Conservation (phyloP, 2,329 filamentous ascomycete species). For the Colletotrichum cuscutae region DNA sequence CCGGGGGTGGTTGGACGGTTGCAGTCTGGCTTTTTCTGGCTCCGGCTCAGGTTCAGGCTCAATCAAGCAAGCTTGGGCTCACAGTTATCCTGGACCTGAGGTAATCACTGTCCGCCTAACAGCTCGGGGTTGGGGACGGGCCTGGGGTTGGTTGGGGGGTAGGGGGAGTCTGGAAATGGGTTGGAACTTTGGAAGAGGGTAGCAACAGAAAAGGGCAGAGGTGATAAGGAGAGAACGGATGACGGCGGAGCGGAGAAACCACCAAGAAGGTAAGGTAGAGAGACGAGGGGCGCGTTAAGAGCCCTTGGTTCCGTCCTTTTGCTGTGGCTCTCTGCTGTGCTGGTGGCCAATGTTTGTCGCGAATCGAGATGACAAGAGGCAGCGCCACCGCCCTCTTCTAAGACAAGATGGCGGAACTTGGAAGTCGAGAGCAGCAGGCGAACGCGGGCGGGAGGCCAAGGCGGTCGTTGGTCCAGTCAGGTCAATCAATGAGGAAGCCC, state of each 20-base stretch:
- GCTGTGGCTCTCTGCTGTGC: not conserved
- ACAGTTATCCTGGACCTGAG: not conserved
- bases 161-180: not conserved
- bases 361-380: slow-evolving; percentile 26
- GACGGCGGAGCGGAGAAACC: slow-evolving; percentile 25
- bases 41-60: not conserved
- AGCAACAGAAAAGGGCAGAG: not conserved
- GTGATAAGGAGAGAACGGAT: slow-evolving; percentile 27
- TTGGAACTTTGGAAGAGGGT: not conserved
- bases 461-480: not conserved
- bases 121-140: not conserved
- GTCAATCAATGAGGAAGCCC: not conserved
- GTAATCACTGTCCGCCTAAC: not conserved
- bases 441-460: not conserved
- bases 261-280: not conserved
- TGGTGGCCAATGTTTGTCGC: slow-evolving; percentile 21
- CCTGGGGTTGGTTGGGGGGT: too few species aligned
- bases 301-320: not conserved
- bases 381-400: slow-evolving; percentile 22
- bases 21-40: slow-evolving; percentile 1
- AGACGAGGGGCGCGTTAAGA: slow-evolving; percentile 5
- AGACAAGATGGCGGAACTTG: slow-evolving; percentile 24
- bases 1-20: slow-evolving; percentile 5
- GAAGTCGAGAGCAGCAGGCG: slow-evolving; percentile 3
- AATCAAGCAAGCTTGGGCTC: not conserved